These are phyloP conservation scores for Scedosporium minutisporum DNA, from an alignment of 2,329 filamentous ascomycete species.

Conservation along the genomic window DNA sequence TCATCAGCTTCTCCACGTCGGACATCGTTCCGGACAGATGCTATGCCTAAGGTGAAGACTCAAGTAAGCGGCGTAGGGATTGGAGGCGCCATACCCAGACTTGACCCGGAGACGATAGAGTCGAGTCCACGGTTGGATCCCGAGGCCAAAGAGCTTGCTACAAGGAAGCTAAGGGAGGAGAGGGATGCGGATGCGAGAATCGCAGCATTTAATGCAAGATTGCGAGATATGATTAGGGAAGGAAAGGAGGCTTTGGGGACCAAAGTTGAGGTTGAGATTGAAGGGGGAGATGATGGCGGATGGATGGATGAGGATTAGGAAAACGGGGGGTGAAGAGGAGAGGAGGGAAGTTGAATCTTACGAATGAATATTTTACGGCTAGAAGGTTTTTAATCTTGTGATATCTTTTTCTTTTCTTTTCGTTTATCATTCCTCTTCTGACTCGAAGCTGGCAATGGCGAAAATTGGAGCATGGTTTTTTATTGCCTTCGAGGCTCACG, in stretches of 20 bases:
- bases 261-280: slow-evolving; percentile 52
- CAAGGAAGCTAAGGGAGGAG: slow-evolving; percentile 63
- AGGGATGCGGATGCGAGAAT: slow-evolving; percentile 71
- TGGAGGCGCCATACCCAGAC: not conserved
- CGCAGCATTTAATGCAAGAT: slow-evolving; percentile 64
- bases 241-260: slow-evolving; percentile 79
- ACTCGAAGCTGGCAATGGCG: not conserved
- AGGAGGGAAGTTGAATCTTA: not conserved
- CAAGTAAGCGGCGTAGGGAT: not conserved
- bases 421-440: not conserved
- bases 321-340: not conserved
- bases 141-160: slow-evolving; percentile 66
- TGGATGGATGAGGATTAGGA: slow-evolving; percentile 4
- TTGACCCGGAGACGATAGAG: slow-evolving; percentile 17
- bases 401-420: not conserved
- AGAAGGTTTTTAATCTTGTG: not conserved
- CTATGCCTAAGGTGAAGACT: slow-evolving; percentile 2
- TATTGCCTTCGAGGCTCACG: too few relatives aligned
- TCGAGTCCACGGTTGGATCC: slow-evolving; percentile 44
- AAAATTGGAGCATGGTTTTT: not conserved
- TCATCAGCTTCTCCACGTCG: not conserved
- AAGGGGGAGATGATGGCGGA: slow-evolving; percentile 33
- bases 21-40: not conserved
- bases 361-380: not conserved
- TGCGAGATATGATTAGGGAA: slow-evolving; percentile 81